Evolutionary conservation across 371 early-diverging fungal species (phyloP).

Genomic region (Gilbertella persicaria): DNA sequence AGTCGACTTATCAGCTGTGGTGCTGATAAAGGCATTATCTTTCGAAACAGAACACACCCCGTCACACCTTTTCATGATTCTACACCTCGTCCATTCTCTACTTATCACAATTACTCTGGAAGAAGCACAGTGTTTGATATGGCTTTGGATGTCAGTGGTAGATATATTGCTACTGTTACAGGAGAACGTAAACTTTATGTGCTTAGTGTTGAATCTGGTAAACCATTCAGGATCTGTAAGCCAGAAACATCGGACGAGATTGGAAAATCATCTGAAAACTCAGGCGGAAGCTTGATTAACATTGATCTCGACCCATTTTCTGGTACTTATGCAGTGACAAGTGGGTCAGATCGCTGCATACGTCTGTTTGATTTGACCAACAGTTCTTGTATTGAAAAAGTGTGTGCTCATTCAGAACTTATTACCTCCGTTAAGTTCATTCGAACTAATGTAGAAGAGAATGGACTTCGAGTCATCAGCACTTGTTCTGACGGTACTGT

Average conservation of each 20-base stretch:
- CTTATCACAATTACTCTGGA: constrained; percentile 74
- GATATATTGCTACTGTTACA: constrained; percentile 64
- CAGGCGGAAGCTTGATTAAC: constrained; percentile 62
- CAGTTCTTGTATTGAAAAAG: constrained; percentile 64
- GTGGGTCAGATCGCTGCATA: constrained; percentile 74
- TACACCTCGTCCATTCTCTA: constrained; percentile 36
- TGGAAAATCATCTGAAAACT: constrained; percentile 54
- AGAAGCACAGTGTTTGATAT: constrained; percentile 79
- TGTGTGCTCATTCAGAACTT: constrained; percentile 76
- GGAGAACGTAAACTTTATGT: constrained; percentile 72
- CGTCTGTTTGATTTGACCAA: constrained; percentile 74
- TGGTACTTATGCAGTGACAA: constrained; percentile 72
- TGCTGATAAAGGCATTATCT: constrained; percentile 85
- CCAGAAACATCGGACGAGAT: constrained; percentile 61
- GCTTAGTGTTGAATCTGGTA: constrained; percentile 68
- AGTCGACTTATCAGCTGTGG: constrained; percentile 75
- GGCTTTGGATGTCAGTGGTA: constrained; percentile 60
- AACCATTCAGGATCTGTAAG: constrained; percentile 61
- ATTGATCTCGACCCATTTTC: constrained; percentile 72
- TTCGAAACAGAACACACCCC: constrained; percentile 50
- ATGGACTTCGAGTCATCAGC: constrained; percentile 61
- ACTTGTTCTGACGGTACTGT: constrained; percentile 81
- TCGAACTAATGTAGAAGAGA: constrained; percentile 36
- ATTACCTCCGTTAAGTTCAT: constrained; percentile 76
- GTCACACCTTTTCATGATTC: constrained; percentile 10